phyloP scores from a whole-genome alignment of 2,329 filamentous ascomycete species.

The Pseudopyrenochaeta lycopersici region DNA sequence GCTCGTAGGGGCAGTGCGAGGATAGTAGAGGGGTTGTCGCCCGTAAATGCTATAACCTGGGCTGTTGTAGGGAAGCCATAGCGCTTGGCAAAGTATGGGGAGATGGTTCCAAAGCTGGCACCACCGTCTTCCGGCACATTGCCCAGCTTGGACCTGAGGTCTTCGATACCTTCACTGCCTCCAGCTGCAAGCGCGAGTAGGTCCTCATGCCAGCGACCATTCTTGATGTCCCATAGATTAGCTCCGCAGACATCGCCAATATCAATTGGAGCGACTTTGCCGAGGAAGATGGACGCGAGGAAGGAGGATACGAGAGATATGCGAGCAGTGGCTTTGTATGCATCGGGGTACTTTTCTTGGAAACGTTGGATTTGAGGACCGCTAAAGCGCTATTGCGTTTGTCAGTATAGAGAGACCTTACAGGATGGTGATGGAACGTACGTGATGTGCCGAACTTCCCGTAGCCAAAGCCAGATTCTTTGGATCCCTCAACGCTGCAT shows the following conservation, averaged over 20 bases:
- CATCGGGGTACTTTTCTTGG: conserved; percentile 78
- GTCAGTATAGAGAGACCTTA: conserved; percentile 10
- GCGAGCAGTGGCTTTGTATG: conserved; percentile 80
- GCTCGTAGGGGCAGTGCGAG: conserved; percentile 86
- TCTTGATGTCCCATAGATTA: conserved; percentile 92
- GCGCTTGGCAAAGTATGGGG: conserved; percentile 77
- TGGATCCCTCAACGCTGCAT: conserved; percentile 72
- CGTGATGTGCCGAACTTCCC: conserved; percentile 93
- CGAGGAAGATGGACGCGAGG: conserved; percentile 88
- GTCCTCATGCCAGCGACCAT: conserved; percentile 75
- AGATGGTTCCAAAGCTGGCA: conserved; percentile 76
- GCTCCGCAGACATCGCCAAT: conserved; percentile 95
- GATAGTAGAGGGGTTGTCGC: conserved; percentile 96
- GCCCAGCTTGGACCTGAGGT: conserved; percentile 81
- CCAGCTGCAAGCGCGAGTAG: conserved; percentile 81
- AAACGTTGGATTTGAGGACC: conserved; percentile 96
- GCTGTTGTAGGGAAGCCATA: conserved; percentile 82
- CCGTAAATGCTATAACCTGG: conserved; percentile 85
- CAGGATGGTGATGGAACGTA: conserved; percentile 55
- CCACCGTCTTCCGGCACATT: conserved; percentile 83
- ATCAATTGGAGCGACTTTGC: conserved; percentile 86
- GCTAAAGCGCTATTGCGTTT: conserved; percentile 78
- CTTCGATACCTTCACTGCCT: conserved; percentile 62
- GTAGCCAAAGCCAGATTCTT: conserved; percentile 79
- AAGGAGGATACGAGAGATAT: conserved; percentile 97